phyloP scores from a whole-genome alignment of 306 rosid species.

The Trifolium subterraneum region DNA sequence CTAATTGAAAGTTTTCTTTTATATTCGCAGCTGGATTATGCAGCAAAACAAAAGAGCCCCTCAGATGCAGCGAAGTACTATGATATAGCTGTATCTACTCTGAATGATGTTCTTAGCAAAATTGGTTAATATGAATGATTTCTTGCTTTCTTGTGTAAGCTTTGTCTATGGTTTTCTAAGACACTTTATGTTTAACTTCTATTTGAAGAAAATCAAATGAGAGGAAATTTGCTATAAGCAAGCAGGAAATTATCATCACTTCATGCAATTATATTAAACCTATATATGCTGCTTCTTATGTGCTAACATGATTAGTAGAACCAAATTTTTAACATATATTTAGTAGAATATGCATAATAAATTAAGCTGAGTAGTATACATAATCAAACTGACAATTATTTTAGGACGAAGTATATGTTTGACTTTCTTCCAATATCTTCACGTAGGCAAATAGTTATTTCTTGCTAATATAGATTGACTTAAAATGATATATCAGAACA shows the following conservation, averaged over 20 bases:
- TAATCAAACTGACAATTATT: too few species aligned
- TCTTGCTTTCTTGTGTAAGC: conserved; percentile 56
- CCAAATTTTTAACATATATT: too few species aligned
- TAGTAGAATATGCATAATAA: too few species aligned
- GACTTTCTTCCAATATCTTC: too few species aligned
- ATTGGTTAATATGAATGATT: conserved; percentile 63
- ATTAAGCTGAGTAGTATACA: too few species aligned
- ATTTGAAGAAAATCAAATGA: conserved; percentile 54
- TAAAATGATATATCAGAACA: too few species aligned
- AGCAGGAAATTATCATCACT: conserved; percentile 11
- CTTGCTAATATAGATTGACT: too few species aligned
- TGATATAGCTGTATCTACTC: conserved; percentile 69
- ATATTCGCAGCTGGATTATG: conserved; percentile 80
- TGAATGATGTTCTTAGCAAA: conserved; percentile 83
- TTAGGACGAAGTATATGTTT: too few species aligned
- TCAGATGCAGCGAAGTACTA: conserved; percentile 95
- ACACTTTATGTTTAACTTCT: conserved; percentile 52
- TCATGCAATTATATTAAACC: conserved; percentile 2
- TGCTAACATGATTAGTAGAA: too few species aligned
- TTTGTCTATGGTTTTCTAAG: conserved; percentile 48
- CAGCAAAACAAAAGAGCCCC: conserved; percentile 89
- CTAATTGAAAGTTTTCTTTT: background rate
- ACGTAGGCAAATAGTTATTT: too few species aligned
- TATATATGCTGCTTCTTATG: too few species aligned
- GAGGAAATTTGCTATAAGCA: conserved; percentile 39